These are phyloP conservation scores for Protomyces pachydermus DNA, from an alignment of 1,139 yeast species.

Conservation along the genomic window DNA sequence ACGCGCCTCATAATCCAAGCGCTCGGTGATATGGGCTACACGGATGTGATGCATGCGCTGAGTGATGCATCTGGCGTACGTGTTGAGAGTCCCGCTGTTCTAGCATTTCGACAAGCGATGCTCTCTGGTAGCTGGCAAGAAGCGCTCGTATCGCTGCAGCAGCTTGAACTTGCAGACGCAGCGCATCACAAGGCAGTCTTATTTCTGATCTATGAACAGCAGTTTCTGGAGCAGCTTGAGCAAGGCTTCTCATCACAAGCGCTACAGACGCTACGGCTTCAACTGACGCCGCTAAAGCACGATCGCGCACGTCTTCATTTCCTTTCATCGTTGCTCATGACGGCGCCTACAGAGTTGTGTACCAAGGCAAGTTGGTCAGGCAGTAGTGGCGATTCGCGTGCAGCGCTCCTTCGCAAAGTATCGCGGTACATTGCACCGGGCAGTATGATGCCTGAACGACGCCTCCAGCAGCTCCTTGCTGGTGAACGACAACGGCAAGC, in stretches of 20 bases:
- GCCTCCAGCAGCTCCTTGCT: slow-evolving; percentile 49
- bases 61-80: slow-evolving; percentile 45
- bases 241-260: slow-evolving; percentile 43
- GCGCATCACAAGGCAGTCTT: slow-evolving; percentile 33
- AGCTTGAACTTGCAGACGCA: slow-evolving; percentile 37
- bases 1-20: slow-evolving; percentile 50
- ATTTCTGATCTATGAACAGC: slow-evolving; percentile 39
- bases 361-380: slow-evolving; percentile 43
- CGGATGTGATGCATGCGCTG: slow-evolving; percentile 35
- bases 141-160: slow-evolving; percentile 42
- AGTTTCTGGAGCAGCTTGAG: slow-evolving; percentile 43
- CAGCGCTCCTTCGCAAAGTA: slow-evolving; percentile 44
- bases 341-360: slow-evolving; percentile 39
- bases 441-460: slow-evolving; percentile 50
- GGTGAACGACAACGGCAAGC: slow-evolving; percentile 52
- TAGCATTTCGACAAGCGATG: slow-evolving; percentile 43
- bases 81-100: slow-evolving; percentile 41
- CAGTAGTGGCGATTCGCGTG: slow-evolving; percentile 43
- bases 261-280: slow-evolving; percentile 45
- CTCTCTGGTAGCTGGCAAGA: slow-evolving; percentile 45
- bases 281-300: slow-evolving; percentile 37
- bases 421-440: slow-evolving; percentile 47
- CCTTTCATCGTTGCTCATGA: slow-evolving; percentile 40
- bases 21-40: slow-evolving; percentile 49
- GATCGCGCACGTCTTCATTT: slow-evolving; percentile 32